These are phyloP conservation scores for Zygosaccharomyces pseudobailii DNA, from an alignment of 1,139 yeast species.

Conservation along the genomic window DNA sequence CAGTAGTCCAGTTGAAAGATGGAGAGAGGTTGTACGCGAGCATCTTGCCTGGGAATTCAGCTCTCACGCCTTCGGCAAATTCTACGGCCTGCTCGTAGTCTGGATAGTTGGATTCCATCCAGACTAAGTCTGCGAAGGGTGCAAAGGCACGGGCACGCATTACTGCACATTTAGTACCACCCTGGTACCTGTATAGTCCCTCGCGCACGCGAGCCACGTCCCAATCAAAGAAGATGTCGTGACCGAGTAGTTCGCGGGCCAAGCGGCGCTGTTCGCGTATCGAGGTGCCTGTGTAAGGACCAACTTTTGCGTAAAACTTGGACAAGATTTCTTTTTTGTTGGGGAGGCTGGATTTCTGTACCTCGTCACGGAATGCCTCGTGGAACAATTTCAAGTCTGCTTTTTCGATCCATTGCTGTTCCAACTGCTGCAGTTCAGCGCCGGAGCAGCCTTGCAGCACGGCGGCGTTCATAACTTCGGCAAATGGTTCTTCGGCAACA, in stretches of 20 bases:
- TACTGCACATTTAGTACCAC: slow-evolving; percentile 96
- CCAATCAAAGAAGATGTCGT: slow-evolving; percentile 91
- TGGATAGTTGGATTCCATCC: slow-evolving; percentile 99
- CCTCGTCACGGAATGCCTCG: slow-evolving; percentile 86
- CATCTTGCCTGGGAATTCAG: slow-evolving; percentile 84
- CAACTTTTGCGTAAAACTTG: slow-evolving; percentile 62
- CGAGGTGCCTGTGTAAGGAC: slow-evolving; percentile 71
- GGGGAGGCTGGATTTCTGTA: slow-evolving; percentile 52
- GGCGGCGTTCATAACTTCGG: slow-evolving; percentile 76
- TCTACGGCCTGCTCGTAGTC: slow-evolving; percentile 91
- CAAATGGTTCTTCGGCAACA: slow-evolving; percentile 54
- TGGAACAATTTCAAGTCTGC: slow-evolving; percentile 88
- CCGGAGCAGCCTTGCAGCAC: slow-evolving; percentile 72
- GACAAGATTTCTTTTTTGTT: slow-evolving; percentile 65
- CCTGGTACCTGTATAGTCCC: slow-evolving; percentile 94
- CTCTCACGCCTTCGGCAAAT: slow-evolving; percentile 87
- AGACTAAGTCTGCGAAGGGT: slow-evolving; percentile 91
- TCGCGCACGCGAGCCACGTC: slow-evolving; percentile 94
- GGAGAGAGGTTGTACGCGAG: slow-evolving; percentile 94
- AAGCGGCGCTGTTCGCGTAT: slow-evolving; percentile 75
- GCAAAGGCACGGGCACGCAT: slow-evolving; percentile 96
- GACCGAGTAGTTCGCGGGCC: slow-evolving; percentile 73
- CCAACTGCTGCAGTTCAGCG: slow-evolving; percentile 63
- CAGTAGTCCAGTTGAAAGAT: slow-evolving; percentile 96
- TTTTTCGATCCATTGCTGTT: slow-evolving; percentile 73